Base-by-base conservation (phyloP, 495 filamentous ascomycete genomes). In the Collariella sp. region DNA sequence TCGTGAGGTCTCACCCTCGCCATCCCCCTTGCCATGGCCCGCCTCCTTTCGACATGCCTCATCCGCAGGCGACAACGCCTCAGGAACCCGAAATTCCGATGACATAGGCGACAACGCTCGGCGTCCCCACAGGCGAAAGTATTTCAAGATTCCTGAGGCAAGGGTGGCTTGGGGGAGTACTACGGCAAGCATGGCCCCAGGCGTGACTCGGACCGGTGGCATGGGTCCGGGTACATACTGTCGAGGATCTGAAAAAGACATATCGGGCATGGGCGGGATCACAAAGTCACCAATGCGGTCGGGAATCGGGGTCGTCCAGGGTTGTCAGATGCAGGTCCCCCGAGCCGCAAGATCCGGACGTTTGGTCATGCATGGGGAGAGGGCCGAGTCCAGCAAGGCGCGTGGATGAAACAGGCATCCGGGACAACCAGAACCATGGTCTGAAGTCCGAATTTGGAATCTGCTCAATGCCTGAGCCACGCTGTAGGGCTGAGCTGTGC, bases 401-500 rank as follows among this genome's bases (percentile, higher is more conserved):
- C n/a, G 12, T 33, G 23, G 11, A 31, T n/a, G 23, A 56, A 50
- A 56, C 7, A 23, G 50, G 56, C n/a, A 53, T 18, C 50, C 16
- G 39, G 33, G 22, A 42, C 35, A 24, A 16, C 35, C 50, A 44
- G 24, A 51, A 46, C 5, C 26, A 31, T 34, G 54, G 42, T 9
- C 31, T 60, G 42, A 45, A 40, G 53, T 44, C 34, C 33, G 35
- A 22, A 46, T 19, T 20, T 52, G 49, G 23, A 48, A 44, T 29
- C 36, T 56, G 23, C 22, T 48, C n/a, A 31, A 53, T 23, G 24
- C 43, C 47, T n/a, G 5, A 40, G 40, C 34, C 51, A 47, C 49
- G 18, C 12, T 35, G 42, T 61, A 61, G 50, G 58, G 58, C 58
- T 61, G 58, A 61, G 53, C 23, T 42, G 38, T 19, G 41, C 31